Base-by-base conservation (phyloP, 495 filamentous ascomycete species). In the Penicillium manginii region DNA sequence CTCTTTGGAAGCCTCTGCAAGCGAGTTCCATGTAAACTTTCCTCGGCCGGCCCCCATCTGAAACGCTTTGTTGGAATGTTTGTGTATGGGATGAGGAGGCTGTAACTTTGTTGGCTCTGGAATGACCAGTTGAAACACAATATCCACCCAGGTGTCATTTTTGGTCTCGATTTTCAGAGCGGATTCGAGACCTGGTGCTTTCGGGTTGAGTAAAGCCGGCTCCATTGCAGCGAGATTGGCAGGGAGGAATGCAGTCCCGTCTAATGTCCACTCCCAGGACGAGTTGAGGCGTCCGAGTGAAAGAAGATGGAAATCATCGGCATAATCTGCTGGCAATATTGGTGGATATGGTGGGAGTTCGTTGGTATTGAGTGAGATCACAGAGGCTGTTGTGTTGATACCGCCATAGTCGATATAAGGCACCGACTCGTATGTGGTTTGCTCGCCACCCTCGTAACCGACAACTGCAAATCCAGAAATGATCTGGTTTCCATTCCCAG, bases 101-200 rank as follows among this genome's bases (percentile, higher is more conserved):
- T 63, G 54, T 19, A 73, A 62, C 14, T 47, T 47, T 9, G 51
- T 63, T 19, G 52, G 58, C 47, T 48, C 26, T 31, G 33, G 33
- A 33, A 54, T 57, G 2, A 42, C 50, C 4, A 77, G 66, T 23
- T 73, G 63, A 47, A 83, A 63, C 37, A 85, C 64, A 17, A 85
- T 61, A 51, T 85, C 83, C 11, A 84, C 75, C 81, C 83, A 85
- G 2, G 73, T 76, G 47, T 68, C 66, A 55, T 81, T 82, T n/a
- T 55, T 54, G 4, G 79, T 84, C 21, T 61, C 59, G 50, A 85
- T 78, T 33, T 68, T 75, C 39, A 79, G 57, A 21, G 69, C 60
- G 35, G 71, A 62, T 12, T 52, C 35, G 15, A 56, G 45, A 9
- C 51, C 49, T 10, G 57, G 48, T 1, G 61, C 23, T 21, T 72